Base-by-base conservation (phyloP, 2,329 filamentous ascomycete genomes). In the Aspergillus quadrilineatus region DNA sequence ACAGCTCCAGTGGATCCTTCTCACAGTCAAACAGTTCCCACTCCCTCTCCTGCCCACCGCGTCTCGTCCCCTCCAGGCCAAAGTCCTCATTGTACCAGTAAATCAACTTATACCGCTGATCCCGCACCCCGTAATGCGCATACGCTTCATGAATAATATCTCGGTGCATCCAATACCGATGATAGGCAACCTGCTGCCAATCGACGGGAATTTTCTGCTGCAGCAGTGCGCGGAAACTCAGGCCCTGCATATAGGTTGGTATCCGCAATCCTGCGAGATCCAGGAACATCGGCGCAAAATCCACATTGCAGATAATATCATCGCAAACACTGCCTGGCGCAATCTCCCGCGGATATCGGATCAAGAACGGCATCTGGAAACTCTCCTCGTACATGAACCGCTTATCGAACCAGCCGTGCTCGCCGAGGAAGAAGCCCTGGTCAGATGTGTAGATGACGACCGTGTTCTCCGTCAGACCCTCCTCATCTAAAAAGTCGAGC, bases 371-470 rank as follows among this genome's bases (percentile, higher is more conserved):
- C 81, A 83, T 83, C 66, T 83, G 80, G 68, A 83, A 83, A 12
- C 71, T 76, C 65, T 83, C 79, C 59, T 84, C 80, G 66, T 83
- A 83, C 77, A 83, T 82, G 65, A 83, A 82, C 3, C 81, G 76
- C 67, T 83, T 83, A 65, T 83, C 81, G 61, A 82, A 83, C 80
- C 80, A 83, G 52, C 81, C 80, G 58, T 83, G 81, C 56, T 83
- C 81, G 6, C 80, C 80, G 0, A 83, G 75, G 65, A 83, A 83
- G 69, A 83, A 83, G 5, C 81, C 81, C 58, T 83, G 80, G 59
- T 82, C 80, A 0, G 78, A 81, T 0, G 78, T 82, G 59, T 83
- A 83, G n/a, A 82, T 72, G 2, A 83, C 76, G 2, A 83, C 67
- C 0, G 80, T 83, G 60, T 82, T 75, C 0, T 80, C 69, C 7